phyloP scores from a whole-genome alignment of 2,329 filamentous ascomycete genomes.

The Aspergillus udagawae region DNA sequence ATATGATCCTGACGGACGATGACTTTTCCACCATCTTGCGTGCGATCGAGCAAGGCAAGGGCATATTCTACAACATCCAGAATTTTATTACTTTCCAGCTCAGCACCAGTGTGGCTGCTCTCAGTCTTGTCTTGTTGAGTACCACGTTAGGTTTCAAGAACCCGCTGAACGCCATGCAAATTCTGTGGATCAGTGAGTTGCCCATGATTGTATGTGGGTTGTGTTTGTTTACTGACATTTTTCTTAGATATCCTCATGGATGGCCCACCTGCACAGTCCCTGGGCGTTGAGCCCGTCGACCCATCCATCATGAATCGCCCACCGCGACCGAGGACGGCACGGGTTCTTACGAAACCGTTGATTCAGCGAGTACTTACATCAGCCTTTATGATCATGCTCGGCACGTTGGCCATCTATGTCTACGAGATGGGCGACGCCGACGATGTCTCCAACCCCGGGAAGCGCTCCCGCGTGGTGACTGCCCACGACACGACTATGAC shows the following conservation, averaged over 20 bases:
- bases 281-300: constrained; percentile 93
- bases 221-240: constrained; percentile 21
- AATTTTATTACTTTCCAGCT: constrained; percentile 99
- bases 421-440: constrained; percentile 79
- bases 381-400: constrained; percentile 83
- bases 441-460: constrained; percentile 36
- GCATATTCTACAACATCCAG: constrained; percentile 99
- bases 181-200: constrained; percentile 94
- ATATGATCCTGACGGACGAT: constrained; percentile 84
- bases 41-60: constrained; percentile 97
- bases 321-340: constrained; percentile 78
- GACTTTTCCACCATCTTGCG: constrained; percentile 88
- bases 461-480: constrained; percentile 62
- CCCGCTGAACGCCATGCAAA: constrained; percentile 98
- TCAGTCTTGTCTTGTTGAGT: constrained; percentile 87
- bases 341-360: constrained; percentile 81
- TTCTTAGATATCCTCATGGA: constrained; percentile 95
- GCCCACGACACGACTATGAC: constrained; percentile 98
- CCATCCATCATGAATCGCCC: constrained; percentile 90
- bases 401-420: constrained; percentile 86
- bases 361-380: constrained; percentile 83
- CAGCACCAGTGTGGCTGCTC: constrained; percentile 89
- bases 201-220: not conserved
- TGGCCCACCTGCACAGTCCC: constrained; percentile 91
- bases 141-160: constrained; percentile 91